Evolutionary conservation across 768 basidiomycete genomes (phyloP).

Genomic region (Podaxis sp.): DNA sequence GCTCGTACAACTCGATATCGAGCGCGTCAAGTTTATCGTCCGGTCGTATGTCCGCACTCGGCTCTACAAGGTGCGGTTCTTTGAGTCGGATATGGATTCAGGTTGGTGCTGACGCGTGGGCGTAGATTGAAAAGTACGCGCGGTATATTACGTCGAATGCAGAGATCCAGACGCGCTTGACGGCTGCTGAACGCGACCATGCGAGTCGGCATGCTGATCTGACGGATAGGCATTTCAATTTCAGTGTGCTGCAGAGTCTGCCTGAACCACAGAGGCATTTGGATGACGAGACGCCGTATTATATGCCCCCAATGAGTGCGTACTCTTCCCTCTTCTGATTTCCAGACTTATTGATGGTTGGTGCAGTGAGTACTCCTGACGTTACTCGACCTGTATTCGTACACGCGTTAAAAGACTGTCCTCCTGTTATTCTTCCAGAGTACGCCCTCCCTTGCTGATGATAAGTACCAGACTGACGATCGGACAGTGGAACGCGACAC

Average conservation of each 20-base stretch:
- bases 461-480: background rate
- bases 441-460: constrained; percentile 32
- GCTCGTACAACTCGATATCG: constrained; percentile 92
- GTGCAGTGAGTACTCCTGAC: constrained; percentile 75
- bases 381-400: constrained; percentile 78
- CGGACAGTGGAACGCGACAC: constrained; percentile 58
- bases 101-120: background rate
- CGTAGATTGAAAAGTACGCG: constrained; percentile 85
- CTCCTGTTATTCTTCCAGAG: constrained; percentile 68
- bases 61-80: constrained; percentile 69
- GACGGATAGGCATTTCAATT: constrained; percentile 73
- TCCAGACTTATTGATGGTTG: background rate
- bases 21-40: constrained; percentile 90
- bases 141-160: constrained; percentile 73
- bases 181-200: constrained; percentile 80
- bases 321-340: constrained; percentile 20
- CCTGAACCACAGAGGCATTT: constrained; percentile 76
- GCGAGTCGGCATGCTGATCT: constrained; percentile 76
- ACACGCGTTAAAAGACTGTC: constrained; percentile 72
- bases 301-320: constrained; percentile 73
- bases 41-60: constrained; percentile 87
- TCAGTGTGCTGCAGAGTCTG: constrained; percentile 80
- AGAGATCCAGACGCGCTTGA: constrained; percentile 74
- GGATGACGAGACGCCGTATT: constrained; percentile 68
- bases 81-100: too few relatives aligned